These are phyloP conservation scores for Cicer arietinum DNA, from an alignment of 306 rosid species.

Conservation along the genomic window DNA sequence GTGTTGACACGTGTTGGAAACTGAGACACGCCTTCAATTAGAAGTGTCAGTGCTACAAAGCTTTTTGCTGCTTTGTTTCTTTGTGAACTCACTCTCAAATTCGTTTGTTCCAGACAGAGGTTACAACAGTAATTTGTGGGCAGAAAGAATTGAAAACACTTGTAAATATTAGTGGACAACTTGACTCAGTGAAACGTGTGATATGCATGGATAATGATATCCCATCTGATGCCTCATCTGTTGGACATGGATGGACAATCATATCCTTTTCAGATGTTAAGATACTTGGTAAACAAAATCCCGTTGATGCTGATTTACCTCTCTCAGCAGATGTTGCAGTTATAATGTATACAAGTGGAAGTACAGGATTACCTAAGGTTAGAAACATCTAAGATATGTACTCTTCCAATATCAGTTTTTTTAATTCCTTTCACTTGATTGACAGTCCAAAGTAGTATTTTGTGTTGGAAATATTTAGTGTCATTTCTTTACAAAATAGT, in stretches of 20 bases:
- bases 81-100: slow-evolving; percentile 28
- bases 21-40: too few relatives aligned
- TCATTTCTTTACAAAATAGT: background rate
- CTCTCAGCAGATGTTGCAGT: slow-evolving; percentile 86
- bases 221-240: slow-evolving; percentile 58
- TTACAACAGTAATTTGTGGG: slow-evolving; percentile 89
- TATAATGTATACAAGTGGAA: slow-evolving; percentile 99
- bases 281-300: slow-evolving; percentile 68
- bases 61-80: background rate
- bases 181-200: slow-evolving; percentile 74
- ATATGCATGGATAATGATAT: slow-evolving; percentile 82
- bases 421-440: slow-evolving; percentile 32
- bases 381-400: slow-evolving; percentile 41
- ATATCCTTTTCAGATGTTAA: slow-evolving; percentile 65
- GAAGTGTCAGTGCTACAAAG: too few relatives aligned
- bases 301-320: slow-evolving; percentile 75
- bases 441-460: background rate
- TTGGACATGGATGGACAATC: slow-evolving; percentile 67
- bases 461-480: background rate
- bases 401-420: slow-evolving; percentile 28
- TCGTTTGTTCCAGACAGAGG: slow-evolving; percentile 77
- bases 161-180: slow-evolving; percentile 69
- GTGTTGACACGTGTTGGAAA: too few relatives aligned
- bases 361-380: slow-evolving; percentile 97
- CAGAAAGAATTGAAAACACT: slow-evolving; percentile 81